Percentiles rank a stretch among this genome's conserved stretches.
These are phyloP conservation scores for Xylaria grammica DNA, from an alignment of 495 filamentous ascomycete genomes.

Conservation along the genomic window DNA sequence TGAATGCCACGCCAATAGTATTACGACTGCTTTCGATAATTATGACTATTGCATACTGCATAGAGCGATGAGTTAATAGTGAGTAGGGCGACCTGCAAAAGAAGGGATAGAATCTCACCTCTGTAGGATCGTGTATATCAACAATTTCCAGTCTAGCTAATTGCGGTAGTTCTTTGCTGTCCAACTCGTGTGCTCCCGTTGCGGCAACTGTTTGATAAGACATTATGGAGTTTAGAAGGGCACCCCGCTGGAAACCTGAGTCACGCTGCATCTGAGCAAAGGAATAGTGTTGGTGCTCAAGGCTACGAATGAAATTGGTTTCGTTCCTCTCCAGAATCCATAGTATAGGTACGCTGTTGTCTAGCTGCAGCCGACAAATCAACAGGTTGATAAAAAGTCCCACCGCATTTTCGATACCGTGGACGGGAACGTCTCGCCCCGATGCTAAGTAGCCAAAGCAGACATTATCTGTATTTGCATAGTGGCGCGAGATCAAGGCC, in stretches of 20 bases:
- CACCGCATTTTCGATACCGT: slow-evolving; percentile 35
- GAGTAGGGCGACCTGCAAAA: too few relatives aligned
- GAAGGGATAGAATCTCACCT: too few relatives aligned
- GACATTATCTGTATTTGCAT: slow-evolving; percentile 54
- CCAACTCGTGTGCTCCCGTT: too few relatives aligned
- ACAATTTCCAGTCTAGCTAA: too few relatives aligned
- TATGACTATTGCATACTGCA: too few relatives aligned
- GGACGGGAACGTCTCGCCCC: slow-evolving; percentile 25
- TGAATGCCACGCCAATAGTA: too few relatives aligned
- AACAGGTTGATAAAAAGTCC: slow-evolving; percentile 39
- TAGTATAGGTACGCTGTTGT: slow-evolving; percentile 33
- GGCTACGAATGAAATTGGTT: slow-evolving; percentile 35
- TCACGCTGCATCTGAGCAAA: slow-evolving; percentile 43
- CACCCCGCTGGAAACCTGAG: not conserved
- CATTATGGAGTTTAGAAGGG: slow-evolving; percentile 19
- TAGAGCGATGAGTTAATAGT: too few relatives aligned
- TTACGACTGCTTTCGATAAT: too few relatives aligned
- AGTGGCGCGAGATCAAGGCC: slow-evolving; percentile 56
- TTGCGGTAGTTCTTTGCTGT: too few relatives aligned
- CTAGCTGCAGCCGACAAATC: slow-evolving; percentile 42
- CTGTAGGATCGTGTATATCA: too few relatives aligned
- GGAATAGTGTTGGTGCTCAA: slow-evolving; percentile 42
- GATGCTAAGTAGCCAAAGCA: slow-evolving; percentile 52
- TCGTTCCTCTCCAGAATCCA: slow-evolving; percentile 32
- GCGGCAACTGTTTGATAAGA: not conserved